Evolutionary conservation across 345 rosid species (phyloP), one percentile per base, ranked within the genome.

Genomic region (Ricinus communis): DNA sequence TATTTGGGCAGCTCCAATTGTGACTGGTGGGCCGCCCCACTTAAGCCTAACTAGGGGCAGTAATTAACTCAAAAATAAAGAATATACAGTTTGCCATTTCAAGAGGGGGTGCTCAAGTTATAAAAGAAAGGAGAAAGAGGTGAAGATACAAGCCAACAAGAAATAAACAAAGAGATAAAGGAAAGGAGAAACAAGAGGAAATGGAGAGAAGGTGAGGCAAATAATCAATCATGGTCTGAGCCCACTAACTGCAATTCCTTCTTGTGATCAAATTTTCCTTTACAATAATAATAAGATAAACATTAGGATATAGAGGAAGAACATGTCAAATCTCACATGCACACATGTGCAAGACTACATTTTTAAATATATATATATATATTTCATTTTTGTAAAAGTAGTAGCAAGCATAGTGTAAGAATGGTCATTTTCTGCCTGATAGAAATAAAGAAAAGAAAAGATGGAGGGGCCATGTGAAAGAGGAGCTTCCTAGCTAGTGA

Each of bases 271-370:
- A 41, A 30, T 30, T 13, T 46, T n/a, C n/a, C n/a, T n/a, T n/a
- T n/a, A n/a, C n/a, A 11, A 11, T 14, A 36, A 36, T 38, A 54
- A 14, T 18, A 41, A 28, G 0, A 19, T 1, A 43, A 36, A 36
- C 18, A 64, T 14, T 1, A 30, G 18, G 9, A 8, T 11, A 53
- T 5, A 14, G 19, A 41, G 18, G 25, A 33, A 38, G 38, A 19
- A 41, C 14, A 41, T 24, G 62, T 41, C 69, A 53, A 55, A 50
- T 58, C 33, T 25, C 71, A 66, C 45, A 74, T 73, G 71, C 64
- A 43, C 16, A 47, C 71, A 65, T 74, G 66, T 66, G 77, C 15
- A 54, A 55, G 22, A n/a, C 4, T 25, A 10, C 18, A 18, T 27
- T 70, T 59, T 53, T 14, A 7, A 9, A 19, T 14, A 21, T 13